These are phyloP conservation scores for Diaporthe citriasiana DNA, from an alignment of 2,329 filamentous ascomycete species.

Conservation along the genomic window DNA sequence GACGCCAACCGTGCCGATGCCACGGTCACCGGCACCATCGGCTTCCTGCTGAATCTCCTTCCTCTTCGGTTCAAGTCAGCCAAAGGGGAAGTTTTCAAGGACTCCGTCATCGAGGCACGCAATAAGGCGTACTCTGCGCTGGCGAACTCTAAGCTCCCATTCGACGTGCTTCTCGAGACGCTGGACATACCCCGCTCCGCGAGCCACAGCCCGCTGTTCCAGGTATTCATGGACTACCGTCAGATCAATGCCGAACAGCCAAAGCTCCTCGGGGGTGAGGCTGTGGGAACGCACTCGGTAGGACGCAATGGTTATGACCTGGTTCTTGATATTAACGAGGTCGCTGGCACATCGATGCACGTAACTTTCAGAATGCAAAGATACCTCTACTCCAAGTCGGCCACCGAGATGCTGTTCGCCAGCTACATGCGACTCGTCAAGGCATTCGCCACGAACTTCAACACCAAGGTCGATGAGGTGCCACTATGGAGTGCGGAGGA, in stretches of 20 bases:
- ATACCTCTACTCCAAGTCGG: conserved; percentile 47
- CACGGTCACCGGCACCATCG: conserved; percentile 54
- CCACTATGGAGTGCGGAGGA: conserved; percentile 43
- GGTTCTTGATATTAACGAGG: conserved; percentile 55
- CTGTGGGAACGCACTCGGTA: conserved; percentile 13
- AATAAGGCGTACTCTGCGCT: conserved; percentile 54
- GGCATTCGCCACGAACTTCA: conserved; percentile 14
- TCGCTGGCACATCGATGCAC: conserved; percentile 43
- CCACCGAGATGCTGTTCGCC: conserved; percentile 26
- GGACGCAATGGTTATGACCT: conserved; percentile 50
- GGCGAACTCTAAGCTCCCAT: conserved; percentile 60
- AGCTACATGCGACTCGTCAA: conserved; percentile 45
- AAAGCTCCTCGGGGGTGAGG: conserved; percentile 43
- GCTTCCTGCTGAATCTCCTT: conserved; percentile 64
- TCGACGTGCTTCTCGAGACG: conserved; percentile 62
- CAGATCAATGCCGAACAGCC: conserved; percentile 45
- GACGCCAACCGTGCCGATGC: conserved; percentile 60
- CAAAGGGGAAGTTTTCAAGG: conserved; percentile 48
- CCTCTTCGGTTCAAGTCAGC: conserved; percentile 56
- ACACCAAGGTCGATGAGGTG: conserved; percentile 39
- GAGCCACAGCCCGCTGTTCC: conserved; percentile 62
- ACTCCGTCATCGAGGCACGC: conserved; percentile 47
- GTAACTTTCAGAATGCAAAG: conserved; percentile 50
- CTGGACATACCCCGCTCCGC: conserved; percentile 57
- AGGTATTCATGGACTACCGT: conserved; percentile 56